Evolutionary conservation across 768 basidiomycete species (phyloP).

Genomic region (Podaxis pistillaris): DNA sequence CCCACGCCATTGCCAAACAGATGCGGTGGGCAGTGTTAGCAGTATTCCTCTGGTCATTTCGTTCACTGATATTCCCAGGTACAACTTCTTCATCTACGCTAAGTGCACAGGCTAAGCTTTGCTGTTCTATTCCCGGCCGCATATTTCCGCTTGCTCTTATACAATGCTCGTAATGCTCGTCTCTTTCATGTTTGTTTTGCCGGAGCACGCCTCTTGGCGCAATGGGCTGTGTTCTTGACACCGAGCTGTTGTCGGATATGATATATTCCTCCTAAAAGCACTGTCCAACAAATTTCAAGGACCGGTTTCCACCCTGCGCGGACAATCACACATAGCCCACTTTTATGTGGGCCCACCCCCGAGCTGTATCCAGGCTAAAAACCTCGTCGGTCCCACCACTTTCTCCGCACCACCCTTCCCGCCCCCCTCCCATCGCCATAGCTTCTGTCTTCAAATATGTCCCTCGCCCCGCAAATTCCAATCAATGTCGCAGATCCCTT

Average conservation of each 20-base stretch:
- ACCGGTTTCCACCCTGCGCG: not conserved
- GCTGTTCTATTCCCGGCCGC: too few relatives aligned
- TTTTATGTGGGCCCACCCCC: not conserved
- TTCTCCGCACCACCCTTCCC: not conserved
- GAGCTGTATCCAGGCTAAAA: not conserved
- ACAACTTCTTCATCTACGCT: too few relatives aligned
- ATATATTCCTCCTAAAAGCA: not conserved
- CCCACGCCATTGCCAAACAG: conserved; percentile 18
- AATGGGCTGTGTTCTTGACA: not conserved
- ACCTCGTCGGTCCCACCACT: not conserved
- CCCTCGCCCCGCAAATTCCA: not conserved
- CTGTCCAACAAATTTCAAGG: not conserved
- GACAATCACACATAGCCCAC: not conserved
- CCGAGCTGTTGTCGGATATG: not conserved
- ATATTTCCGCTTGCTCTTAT: not conserved
- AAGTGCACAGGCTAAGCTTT: too few relatives aligned
- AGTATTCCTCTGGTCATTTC: not conserved
- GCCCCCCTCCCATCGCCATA: not conserved
- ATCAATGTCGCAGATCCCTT: not conserved
- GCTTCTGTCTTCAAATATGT: not conserved
- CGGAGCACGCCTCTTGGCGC: not conserved
- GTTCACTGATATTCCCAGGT: too few relatives aligned
- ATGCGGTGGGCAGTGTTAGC: not conserved
- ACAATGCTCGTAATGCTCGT: not conserved
- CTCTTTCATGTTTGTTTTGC: not conserved